Conservation (phyloP, 2,329 filamentous ascomycete genomes). For the Lachnellula cervina region DNA sequence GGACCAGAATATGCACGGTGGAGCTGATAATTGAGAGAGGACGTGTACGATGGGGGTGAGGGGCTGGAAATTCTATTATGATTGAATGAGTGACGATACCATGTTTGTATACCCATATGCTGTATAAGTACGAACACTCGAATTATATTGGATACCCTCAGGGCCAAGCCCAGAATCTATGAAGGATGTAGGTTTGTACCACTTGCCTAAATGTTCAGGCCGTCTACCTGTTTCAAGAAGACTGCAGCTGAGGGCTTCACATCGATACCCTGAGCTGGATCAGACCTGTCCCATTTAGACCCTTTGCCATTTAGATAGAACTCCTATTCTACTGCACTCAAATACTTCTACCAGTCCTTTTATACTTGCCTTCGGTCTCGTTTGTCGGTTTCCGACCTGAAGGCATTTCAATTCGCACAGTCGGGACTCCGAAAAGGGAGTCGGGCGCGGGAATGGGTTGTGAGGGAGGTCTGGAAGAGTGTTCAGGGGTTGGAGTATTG, state of each 20-base stretch:
- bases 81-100: background rate
- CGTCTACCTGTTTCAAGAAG: no score
- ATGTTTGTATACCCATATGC: background rate
- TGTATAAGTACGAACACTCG: no score
- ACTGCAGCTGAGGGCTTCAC: no score
- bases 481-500: slow-evolving; percentile 62
- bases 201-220: no score
- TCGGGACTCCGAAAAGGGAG: slow-evolving; percentile 57
- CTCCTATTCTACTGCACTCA: no score
- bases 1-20: slow-evolving; percentile 13
- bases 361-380: slow-evolving; percentile 46
- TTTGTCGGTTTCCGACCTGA: slow-evolving; percentile 64
- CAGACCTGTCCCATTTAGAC: no score
- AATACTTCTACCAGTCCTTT: no score
- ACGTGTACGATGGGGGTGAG: background rate
- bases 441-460: slow-evolving; percentile 63
- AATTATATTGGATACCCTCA: no score
- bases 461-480: slow-evolving; percentile 68
- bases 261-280: no score
- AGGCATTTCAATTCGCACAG: slow-evolving; percentile 37
- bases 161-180: no score
- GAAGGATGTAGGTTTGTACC: no score
- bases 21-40: slow-evolving; percentile 1
- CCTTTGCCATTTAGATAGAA: no score
- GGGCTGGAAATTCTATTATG: background rate